Percentiles rank a stretch among this genome's conserved stretches.
phyloP scores from a whole-genome alignment of 23 red algal species.

The Chondrus crispus region DNA sequence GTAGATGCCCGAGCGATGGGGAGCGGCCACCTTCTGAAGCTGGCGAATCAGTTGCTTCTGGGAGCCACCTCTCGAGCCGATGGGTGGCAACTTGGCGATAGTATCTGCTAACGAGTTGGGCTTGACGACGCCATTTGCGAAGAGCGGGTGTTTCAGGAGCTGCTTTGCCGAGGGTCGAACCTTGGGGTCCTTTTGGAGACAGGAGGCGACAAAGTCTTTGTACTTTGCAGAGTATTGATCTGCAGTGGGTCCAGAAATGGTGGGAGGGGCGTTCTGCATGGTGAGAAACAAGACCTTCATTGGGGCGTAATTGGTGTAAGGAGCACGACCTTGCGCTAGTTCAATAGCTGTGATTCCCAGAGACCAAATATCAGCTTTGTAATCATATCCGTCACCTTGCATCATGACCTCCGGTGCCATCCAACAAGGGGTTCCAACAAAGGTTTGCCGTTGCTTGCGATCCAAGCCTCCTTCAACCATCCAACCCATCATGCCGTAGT shows the following conservation, averaged over 20 bases:
- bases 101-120: constrained; percentile 59
- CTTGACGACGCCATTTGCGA: constrained; percentile 57
- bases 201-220: constrained; percentile 76
- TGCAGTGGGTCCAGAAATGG: constrained; percentile 40
- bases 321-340: constrained; percentile 84
- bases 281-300: constrained; percentile 94
- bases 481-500: constrained; percentile 94
- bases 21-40: constrained; percentile 40
- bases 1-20: constrained; percentile 54
- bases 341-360: constrained; percentile 94
- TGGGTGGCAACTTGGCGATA: constrained; percentile 54
- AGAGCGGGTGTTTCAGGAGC: constrained; percentile 77
- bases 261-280: constrained; percentile 87
- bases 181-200: constrained; percentile 86
- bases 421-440: constrained; percentile 98
- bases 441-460: constrained; percentile 90
- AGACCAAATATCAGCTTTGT: constrained; percentile 98
- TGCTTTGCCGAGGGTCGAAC: constrained; percentile 71
- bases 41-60: constrained; percentile 65
- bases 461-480: constrained; percentile 93
- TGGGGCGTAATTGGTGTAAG: constrained; percentile 70
- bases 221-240: constrained; percentile 69
- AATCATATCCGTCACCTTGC: constrained; percentile 93
- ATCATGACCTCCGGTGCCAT: constrained; percentile 99
- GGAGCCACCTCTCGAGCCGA: constrained; percentile 57